Conservation (phyloP, 108 stramenopile genomes). For the Pseudonitzschia delicatissima region DNA sequence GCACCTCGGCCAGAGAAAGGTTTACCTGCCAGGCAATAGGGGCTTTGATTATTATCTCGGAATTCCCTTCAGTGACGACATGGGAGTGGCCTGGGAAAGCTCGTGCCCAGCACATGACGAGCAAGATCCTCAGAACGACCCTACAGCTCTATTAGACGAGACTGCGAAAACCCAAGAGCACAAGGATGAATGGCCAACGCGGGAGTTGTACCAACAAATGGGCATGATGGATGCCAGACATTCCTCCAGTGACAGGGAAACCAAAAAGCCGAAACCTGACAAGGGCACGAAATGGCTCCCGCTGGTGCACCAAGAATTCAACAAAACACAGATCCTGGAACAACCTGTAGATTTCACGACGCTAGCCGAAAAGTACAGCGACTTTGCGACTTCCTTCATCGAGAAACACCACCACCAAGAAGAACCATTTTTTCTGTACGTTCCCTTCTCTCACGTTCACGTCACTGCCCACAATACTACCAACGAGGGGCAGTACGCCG, state of each 20-base stretch:
- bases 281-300: slow-evolving; percentile 16
- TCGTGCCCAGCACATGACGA: slow-evolving; percentile 4
- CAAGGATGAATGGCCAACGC: not conserved
- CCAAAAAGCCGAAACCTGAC: slow-evolving; percentile 15
- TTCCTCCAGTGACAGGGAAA: not conserved
- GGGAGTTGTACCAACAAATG: slow-evolving; percentile 12
- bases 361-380: slow-evolving; percentile 39
- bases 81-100: slow-evolving; percentile 23
- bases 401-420: slow-evolving; percentile 14
- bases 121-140: no score
- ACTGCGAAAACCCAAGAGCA: no score
- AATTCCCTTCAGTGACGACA: slow-evolving; percentile 37
- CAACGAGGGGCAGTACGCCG: slow-evolving; percentile 33
- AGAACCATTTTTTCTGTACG: slow-evolving; percentile 50
- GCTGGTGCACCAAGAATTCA: slow-evolving; percentile 37
- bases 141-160: no score
- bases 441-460: slow-evolving; percentile 57
- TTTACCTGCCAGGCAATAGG: slow-evolving; percentile 51
- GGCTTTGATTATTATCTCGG: slow-evolving; percentile 70
- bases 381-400: slow-evolving; percentile 37
- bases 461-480: slow-evolving; percentile 9
- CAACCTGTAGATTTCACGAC: slow-evolving; percentile 54
- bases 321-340: slow-evolving; percentile 42
- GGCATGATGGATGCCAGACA: slow-evolving; percentile 2
- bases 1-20: slow-evolving; percentile 60